phyloP scores from a whole-genome alignment of 345 rosid genomes.

The Viola odorata region DNA sequence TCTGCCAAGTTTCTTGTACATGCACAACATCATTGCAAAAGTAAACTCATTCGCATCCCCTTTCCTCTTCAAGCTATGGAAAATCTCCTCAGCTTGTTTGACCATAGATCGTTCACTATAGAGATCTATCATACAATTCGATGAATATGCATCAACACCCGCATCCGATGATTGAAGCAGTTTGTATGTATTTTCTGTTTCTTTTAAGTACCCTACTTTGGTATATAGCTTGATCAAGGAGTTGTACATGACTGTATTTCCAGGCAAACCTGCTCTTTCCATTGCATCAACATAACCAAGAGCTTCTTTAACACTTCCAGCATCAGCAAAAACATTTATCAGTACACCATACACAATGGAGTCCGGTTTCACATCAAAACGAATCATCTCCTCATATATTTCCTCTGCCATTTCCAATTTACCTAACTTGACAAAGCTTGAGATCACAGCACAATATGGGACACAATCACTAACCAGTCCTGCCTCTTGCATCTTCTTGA shows the following conservation, averaged over 20 bases:
- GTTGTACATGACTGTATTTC: slow-evolving; percentile 54
- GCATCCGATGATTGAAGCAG: slow-evolving; percentile 34
- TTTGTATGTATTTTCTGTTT: slow-evolving; percentile 72
- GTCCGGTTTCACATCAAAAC: slow-evolving; percentile 49
- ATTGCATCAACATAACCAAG: slow-evolving; percentile 47
- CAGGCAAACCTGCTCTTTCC: slow-evolving; percentile 53
- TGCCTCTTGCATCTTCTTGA: slow-evolving; percentile 62
- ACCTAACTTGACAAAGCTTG: slow-evolving; percentile 69
- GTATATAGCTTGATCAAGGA: slow-evolving; percentile 85
- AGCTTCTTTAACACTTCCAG: slow-evolving; percentile 62
- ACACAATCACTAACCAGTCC: slow-evolving; percentile 65
- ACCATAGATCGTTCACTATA: slow-evolving; percentile 70
- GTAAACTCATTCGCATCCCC: slow-evolving; percentile 76
- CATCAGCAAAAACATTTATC: slow-evolving; percentile 78
- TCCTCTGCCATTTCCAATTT: slow-evolving; percentile 59
- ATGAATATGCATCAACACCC: slow-evolving; percentile 54
- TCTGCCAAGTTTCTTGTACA: slow-evolving; percentile 71
- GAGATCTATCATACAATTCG: slow-evolving; percentile 83
- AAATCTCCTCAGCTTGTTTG: slow-evolving; percentile 52
- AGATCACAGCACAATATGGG: slow-evolving; percentile 68
- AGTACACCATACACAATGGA: slow-evolving; percentile 65
- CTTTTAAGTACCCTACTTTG: slow-evolving; percentile 61
- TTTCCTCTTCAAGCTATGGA: slow-evolving; percentile 50
- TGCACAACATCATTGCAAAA: slow-evolving; percentile 74
- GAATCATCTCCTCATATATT: slow-evolving; percentile 61